phyloP scores from a whole-genome alignment of 2,329 filamentous ascomycete genomes.

The Calonectria multiphialidica region DNA sequence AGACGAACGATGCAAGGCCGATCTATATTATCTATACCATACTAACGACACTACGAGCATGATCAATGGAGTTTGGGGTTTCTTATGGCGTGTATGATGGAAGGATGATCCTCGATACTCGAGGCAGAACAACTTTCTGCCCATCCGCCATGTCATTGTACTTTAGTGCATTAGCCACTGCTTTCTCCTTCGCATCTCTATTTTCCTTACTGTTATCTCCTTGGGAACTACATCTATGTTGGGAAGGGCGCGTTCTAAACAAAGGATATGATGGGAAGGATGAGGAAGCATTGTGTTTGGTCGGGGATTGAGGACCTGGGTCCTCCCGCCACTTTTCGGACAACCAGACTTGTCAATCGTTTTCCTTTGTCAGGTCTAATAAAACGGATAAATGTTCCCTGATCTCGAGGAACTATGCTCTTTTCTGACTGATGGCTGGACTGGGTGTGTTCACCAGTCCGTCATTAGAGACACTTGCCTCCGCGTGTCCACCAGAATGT shows the following conservation, averaged over 20 bases:
- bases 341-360: constrained; percentile 41
- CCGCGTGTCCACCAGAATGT: not conserved
- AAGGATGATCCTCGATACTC: constrained; percentile 31
- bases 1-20: constrained; percentile 26
- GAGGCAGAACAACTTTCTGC: constrained; percentile 37
- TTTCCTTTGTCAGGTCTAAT: constrained; percentile 46
- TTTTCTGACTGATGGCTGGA: constrained; percentile 27
- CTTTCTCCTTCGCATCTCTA: constrained; percentile 33
- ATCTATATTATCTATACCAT: constrained; percentile 21
- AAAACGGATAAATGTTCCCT: constrained; percentile 46
- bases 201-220: constrained; percentile 29
- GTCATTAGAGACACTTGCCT: not conserved
- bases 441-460: not conserved
- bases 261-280: constrained; percentile 38
- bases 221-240: constrained; percentile 39
- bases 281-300: constrained; percentile 34
- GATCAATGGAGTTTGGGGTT: constrained; percentile 46
- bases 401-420: constrained; percentile 31
- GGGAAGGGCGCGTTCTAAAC: constrained; percentile 33
- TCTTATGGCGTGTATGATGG: constrained; percentile 40
- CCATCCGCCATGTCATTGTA: constrained; percentile 44
- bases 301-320: constrained; percentile 31
- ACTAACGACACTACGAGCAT: constrained; percentile 49
- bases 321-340: constrained; percentile 37
- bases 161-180: constrained; percentile 44